Evolutionary conservation across 176 grass and related monocot species (phyloP), one percentile per base, ranked within the genome.

Genomic region (Cenchrus purpureus): DNA sequence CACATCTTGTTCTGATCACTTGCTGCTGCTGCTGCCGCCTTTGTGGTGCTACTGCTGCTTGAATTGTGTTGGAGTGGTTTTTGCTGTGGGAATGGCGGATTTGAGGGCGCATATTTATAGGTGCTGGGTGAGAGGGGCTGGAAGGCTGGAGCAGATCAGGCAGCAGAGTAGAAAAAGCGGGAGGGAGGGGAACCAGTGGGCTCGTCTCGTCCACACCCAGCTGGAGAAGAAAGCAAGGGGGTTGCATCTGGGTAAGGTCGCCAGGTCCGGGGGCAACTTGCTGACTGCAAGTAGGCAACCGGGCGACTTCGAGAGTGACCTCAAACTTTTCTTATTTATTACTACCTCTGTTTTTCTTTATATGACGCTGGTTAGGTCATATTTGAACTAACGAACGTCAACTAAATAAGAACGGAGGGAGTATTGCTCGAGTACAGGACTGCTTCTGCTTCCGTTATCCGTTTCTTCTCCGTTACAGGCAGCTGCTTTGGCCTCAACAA

Each of bases 101-200:
- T 86, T 22, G 34, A 13, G 17, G 55, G 5, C 22, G 48, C 3
- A 0, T 86, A 89, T 76, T 86, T 89, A 86, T 88, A 84, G 81
- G 25, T 74, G 87, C 59, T 50, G 75, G 81, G 37, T 17, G 72
- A 17, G 37, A 16, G 68, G 29, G 75, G 81, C 49, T 17, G 72
- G 31, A 15, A 15, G 73, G 3, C 57, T n/a, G 7, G 58, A 60
- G 58, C 9, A 25, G 11, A 15, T 7, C 29, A 43, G 54, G 14
- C 79, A 15, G 5, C 6, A 67, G 78, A 68, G 64, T 68, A 9
- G 17, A 69, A 44, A 56, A 7, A 65, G 79, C 65, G 79, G 50
- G 60, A 62, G 15, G 10, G 0, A 6, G 53, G 16, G 28, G 7
- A 46, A 46, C 45, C 45, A 80, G 46, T 80, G 62, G 44, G 59